Evolutionary conservation across 2,329 filamentous ascomycete genomes (phyloP), one percentile per base, ranked within the genome.

Genomic region (Xylariaceae sp.): DNA sequence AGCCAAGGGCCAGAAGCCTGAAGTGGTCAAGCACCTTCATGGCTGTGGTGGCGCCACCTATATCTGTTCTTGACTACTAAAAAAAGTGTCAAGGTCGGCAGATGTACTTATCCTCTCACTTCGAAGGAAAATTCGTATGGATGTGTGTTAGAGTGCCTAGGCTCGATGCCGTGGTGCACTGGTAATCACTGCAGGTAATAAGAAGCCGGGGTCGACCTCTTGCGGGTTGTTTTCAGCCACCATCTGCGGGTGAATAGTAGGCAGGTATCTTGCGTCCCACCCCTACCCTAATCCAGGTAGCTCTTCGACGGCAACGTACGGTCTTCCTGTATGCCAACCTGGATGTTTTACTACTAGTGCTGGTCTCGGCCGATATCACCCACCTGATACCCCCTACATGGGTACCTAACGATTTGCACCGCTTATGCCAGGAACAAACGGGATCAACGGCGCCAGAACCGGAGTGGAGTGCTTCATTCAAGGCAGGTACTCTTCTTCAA

Each of bases 41-140:
- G 62, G 60, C 53, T 58, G 50, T 50, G 51, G 63, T 65, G 63
- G 62, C 63, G 57, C 59, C 52, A 62, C 59, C 63, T 62, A 59
- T 57, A 64, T 65, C 18, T 58, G 42, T 57, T 60, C 53, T 57
- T 56, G 61, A 58, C 58, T 58, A 59, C 35, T 23, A 51, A 51
- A 51, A 51, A 55, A 53, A 58, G 50, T 45, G 54, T 55, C 50
- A 57, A 62, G 55, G 48, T 57, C 62, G 62, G 62, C 53, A 62
- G 62, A 58, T 62, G 53, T 57, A 51, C 30, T 51, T 44, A 9
- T 52, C 30, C 48, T 59, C 39, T 58, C 37, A 13, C 9, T 51
- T 52, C 17, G 50, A 60, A 51, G 60, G 49, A 53, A 37, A 39
- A 53, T 51, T 57, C 62, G 23, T 30, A 30, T 5, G 23, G 23